Percentiles rank a stretch among this genome's conserved stretches.
These are phyloP conservation scores for Eimeria falciformis DNA, from an alignment of 169 alveolate species.

Conservation along the genomic window DNA sequence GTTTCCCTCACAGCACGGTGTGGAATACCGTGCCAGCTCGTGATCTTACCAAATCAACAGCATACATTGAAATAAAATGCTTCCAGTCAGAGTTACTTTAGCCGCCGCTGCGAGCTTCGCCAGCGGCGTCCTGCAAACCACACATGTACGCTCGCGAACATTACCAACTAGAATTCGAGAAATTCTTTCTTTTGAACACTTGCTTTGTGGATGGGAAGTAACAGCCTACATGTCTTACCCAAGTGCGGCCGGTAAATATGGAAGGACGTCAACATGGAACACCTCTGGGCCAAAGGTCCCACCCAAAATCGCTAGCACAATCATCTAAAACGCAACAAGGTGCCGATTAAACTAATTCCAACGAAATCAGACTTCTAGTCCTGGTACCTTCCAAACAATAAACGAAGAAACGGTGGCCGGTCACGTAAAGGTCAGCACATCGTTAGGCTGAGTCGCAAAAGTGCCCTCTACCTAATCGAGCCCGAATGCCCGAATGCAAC, in stretches of 20 bases:
- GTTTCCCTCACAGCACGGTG: neutral
- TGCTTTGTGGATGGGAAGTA: neutral
- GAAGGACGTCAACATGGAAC: slow-evolving; percentile 33
- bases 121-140: slow-evolving; percentile 29
- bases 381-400: too few species aligned
- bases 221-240: slow-evolving; percentile 10
- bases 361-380: too few species aligned
- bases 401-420: neutral
- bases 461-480: neutral
- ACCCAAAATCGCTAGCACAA: slow-evolving; percentile 11
- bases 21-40: neutral
- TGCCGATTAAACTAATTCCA: too few species aligned
- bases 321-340: slow-evolving; percentile 4
- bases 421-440: too few species aligned
- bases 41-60: slow-evolving; percentile 30
- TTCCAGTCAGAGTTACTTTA: slow-evolving; percentile 19
- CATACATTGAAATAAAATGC: slow-evolving; percentile 40
- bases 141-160: too few species aligned
- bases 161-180: neutral
- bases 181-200: neutral
- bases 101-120: slow-evolving; percentile 45
- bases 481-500: neutral
- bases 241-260: slow-evolving; percentile 7
- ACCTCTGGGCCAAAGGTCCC: slow-evolving; percentile 56
- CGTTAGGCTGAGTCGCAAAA: neutral